Evolutionary conservation across 371 early-diverging fungal species (phyloP).

Genomic region (Syncephalastrum monosporum): DNA sequence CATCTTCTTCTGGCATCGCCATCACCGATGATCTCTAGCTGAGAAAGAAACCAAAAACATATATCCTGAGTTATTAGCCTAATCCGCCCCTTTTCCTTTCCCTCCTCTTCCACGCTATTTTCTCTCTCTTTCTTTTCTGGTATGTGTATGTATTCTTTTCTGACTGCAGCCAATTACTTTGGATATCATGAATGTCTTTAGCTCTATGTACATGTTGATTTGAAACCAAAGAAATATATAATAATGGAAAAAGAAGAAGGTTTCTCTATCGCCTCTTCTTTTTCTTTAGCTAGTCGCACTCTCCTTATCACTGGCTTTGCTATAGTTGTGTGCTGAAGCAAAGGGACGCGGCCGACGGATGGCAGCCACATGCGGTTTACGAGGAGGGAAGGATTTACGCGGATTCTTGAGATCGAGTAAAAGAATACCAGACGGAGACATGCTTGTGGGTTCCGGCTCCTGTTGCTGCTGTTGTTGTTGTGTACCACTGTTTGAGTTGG

Average conservation of each 20-base stretch:
- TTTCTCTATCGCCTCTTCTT: too few relatives aligned
- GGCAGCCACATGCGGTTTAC: conserved; percentile 34
- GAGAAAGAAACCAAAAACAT: not conserved
- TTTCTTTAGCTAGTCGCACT: too few relatives aligned
- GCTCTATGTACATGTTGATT: too few relatives aligned
- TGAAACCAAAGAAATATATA: too few relatives aligned
- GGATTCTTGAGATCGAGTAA: conserved; percentile 44
- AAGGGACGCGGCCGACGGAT: conserved; percentile 38
- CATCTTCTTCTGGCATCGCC: conserved; percentile 12
- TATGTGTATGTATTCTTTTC: too few relatives aligned
- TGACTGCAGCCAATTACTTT: too few relatives aligned
- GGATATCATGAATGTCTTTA: too few relatives aligned
- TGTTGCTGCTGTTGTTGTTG: conserved; percentile 19
- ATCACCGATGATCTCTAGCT: not conserved
- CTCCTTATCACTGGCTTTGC: conserved; percentile 9
- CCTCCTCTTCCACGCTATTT: too few relatives aligned
- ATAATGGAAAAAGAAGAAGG: too few relatives aligned
- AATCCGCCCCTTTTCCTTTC: too few relatives aligned
- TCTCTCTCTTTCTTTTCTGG: too few relatives aligned
- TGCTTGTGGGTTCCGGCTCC: conserved; percentile 20
- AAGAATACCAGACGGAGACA: conserved; percentile 46
- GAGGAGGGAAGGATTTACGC: conserved; percentile 28
- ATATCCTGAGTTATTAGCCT: not conserved
- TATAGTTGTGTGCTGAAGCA: conserved; percentile 34
- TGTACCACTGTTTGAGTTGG: conserved; percentile 8